Conservation (phyloP, 2,329 filamentous ascomycete species). For the Pyrenochaeta sp. region DNA sequence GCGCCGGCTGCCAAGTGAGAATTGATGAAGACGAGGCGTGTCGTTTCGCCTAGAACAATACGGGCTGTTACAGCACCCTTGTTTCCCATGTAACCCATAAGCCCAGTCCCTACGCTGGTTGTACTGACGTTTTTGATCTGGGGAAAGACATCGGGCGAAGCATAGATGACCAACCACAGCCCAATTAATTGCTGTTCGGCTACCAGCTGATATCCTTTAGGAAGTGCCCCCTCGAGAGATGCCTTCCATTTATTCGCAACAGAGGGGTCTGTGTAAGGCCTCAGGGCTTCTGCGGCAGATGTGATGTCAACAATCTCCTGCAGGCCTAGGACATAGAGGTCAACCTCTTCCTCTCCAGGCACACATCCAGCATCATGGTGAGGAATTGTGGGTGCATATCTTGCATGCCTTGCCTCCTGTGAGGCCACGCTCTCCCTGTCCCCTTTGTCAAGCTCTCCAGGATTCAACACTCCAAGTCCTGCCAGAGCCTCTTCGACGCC, state of each 20-base stretch:
- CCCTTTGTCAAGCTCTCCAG: conserved; percentile 42
- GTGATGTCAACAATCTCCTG: conserved; percentile 93
- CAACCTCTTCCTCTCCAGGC: conserved; percentile 73
- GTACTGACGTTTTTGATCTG: conserved; percentile 85
- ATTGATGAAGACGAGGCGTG: conserved; percentile 88
- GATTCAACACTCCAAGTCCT: conserved; percentile 53
- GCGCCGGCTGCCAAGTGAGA: conserved; percentile 89
- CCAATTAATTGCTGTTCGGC: conserved; percentile 87
- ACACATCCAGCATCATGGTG: conserved; percentile 56
- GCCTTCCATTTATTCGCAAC: conserved; percentile 82
- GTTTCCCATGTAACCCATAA: conserved; percentile 94
- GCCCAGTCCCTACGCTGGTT: conserved; percentile 83
- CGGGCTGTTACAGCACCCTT: conserved; percentile 88
- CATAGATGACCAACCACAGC: conserved; percentile 83
- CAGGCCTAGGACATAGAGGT: conserved; percentile 86
- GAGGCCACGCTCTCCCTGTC: conserved; percentile 56
- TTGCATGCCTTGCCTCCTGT: conserved; percentile 57
- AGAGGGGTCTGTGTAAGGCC: conserved; percentile 76
- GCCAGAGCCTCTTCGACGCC: conserved; percentile 72
- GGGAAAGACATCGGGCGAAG: conserved; percentile 76
- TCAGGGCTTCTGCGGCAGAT: conserved; percentile 79
- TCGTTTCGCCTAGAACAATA: conserved; percentile 87
- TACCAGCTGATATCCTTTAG: conserved; percentile 77
- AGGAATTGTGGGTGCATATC: conserved; percentile 55
- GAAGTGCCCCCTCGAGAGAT: conserved; percentile 76